phyloP scores from a whole-genome alignment of 192 early-diverging fungal species.

The Backusella tuberculispora region DNA sequence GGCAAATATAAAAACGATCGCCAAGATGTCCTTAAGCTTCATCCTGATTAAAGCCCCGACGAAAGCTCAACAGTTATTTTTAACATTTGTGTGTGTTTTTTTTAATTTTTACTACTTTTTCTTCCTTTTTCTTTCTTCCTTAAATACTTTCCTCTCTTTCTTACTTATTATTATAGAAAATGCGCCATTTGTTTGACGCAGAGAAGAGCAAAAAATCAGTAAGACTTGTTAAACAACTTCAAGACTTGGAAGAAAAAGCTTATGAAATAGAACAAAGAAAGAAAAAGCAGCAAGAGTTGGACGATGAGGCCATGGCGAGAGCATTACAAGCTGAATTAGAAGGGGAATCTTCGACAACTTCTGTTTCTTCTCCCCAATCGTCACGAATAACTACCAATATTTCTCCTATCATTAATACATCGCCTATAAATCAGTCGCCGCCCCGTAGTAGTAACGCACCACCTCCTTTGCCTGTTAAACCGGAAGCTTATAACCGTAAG shows the following conservation, averaged over 20 bases:
- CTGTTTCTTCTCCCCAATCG: background rate
- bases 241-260: constrained; percentile 9
- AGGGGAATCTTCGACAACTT: background rate
- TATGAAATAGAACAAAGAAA: constrained; percentile 13
- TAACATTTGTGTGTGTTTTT: background rate
- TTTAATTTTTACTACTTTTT: background rate
- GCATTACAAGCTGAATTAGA: constrained; percentile 20
- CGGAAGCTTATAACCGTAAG: constrained; percentile 16
- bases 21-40: constrained; percentile 3
- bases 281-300: constrained; percentile 14
- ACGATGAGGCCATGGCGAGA: constrained; percentile 22
- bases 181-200: constrained; percentile 9
- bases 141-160: background rate
- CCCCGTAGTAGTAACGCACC: background rate
- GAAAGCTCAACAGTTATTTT: background rate
- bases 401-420: background rate
- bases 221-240: constrained; percentile 11
- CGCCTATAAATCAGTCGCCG: background rate
- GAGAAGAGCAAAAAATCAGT: constrained; percentile 23
- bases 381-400: background rate
- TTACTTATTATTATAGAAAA: background rate
- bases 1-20: background rate
- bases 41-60: background rate
- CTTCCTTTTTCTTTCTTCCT: background rate
- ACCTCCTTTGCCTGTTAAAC: constrained; percentile 20